phyloP scores from a whole-genome alignment of 805 yeast genomes.

The Nakazawaea pomicola region DNA sequence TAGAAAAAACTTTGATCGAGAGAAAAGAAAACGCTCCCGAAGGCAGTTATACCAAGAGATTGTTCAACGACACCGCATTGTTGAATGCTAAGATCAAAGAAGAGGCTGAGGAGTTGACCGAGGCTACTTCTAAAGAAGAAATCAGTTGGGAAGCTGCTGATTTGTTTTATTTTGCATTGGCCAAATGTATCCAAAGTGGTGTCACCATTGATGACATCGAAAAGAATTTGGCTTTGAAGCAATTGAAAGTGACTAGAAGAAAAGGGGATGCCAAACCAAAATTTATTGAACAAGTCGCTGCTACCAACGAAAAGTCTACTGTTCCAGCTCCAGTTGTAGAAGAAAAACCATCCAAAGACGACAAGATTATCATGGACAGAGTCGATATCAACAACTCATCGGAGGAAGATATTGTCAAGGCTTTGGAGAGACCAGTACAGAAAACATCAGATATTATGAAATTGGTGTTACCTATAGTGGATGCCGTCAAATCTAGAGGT shows the following conservation, averaged over 20 bases:
- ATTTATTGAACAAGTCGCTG: slow-evolving; percentile 37
- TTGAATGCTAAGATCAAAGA: slow-evolving; percentile 86
- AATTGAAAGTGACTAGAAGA: slow-evolving; percentile 84
- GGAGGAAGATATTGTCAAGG: slow-evolving; percentile 44
- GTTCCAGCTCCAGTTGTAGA: slow-evolving; percentile 2
- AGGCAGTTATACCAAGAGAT: slow-evolving; percentile 91
- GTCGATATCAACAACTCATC: slow-evolving; percentile 37
- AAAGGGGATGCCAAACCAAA: slow-evolving; percentile 93
- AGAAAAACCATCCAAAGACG: slow-evolving; percentile 18
- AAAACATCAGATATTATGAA: slow-evolving; percentile 90
- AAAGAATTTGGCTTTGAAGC: slow-evolving; percentile 75
- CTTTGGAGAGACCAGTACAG: slow-evolving; percentile 92
- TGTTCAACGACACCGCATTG: slow-evolving; percentile 72
- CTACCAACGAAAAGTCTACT: slow-evolving; percentile 15
- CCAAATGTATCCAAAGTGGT: slow-evolving; percentile 60
- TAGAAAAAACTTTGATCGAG: slow-evolving; percentile 61
- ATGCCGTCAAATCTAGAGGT: slow-evolving; percentile 70
- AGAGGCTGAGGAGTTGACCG: slow-evolving; percentile 93
- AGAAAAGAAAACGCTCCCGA: slow-evolving; percentile 72
- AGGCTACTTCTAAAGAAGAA: slow-evolving; percentile 62
- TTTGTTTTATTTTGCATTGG: slow-evolving; percentile 53
- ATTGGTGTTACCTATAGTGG: slow-evolving; percentile 84
- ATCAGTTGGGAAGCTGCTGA: slow-evolving; percentile 98
- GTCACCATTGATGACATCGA: slow-evolving; percentile 80
- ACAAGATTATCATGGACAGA: slow-evolving; percentile 45